A percentile compares a stretch with the other conserved stretches of the same genome.
These are phyloP conservation scores for Camellia oleifera DNA, from an alignment of 179 eudicot genomes.

Conservation along the genomic window DNA sequence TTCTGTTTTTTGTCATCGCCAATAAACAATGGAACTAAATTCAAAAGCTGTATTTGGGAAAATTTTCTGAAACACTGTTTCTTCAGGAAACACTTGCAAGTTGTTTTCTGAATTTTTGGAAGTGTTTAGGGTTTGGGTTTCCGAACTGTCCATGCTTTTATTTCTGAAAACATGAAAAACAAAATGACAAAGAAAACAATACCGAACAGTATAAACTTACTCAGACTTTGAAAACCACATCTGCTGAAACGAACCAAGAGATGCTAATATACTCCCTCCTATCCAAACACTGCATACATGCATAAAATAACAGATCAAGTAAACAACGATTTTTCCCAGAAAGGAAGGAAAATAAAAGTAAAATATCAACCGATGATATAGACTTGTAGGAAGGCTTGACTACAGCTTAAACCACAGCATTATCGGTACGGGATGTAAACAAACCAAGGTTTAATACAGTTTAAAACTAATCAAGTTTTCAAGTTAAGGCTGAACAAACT, in stretches of 20 bases:
- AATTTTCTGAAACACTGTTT: too few relatives aligned
- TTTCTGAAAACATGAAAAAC: too few relatives aligned
- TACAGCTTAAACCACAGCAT: not conserved
- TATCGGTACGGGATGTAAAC: too few relatives aligned
- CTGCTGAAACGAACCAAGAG: slow-evolving; percentile 98
- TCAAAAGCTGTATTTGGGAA: too few relatives aligned
- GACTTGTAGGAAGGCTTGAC: not conserved
- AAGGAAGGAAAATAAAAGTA: not conserved
- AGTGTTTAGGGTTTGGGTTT: too few relatives aligned
- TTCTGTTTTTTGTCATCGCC: too few relatives aligned
- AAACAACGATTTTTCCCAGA: not conserved
- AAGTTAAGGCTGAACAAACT: too few relatives aligned
- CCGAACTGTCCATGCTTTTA: too few relatives aligned
- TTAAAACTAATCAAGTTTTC: too few relatives aligned
- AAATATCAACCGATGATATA: not conserved
- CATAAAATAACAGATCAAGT: not conserved
- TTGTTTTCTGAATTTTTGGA: not conserved
- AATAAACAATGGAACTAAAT: too few relatives aligned
- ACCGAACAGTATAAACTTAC: slow-evolving; percentile 40
- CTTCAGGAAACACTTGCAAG: not conserved
- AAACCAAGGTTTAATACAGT: too few relatives aligned
- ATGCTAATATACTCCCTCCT: slow-evolving; percentile 96
- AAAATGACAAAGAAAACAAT: not conserved
- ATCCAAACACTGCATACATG: slow-evolving; percentile 81
- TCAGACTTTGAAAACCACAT: slow-evolving; percentile 99